phyloP scores from a whole-genome alignment of 2,329 filamentous ascomycete species.

The Paracamarosporium sp. region DNA sequence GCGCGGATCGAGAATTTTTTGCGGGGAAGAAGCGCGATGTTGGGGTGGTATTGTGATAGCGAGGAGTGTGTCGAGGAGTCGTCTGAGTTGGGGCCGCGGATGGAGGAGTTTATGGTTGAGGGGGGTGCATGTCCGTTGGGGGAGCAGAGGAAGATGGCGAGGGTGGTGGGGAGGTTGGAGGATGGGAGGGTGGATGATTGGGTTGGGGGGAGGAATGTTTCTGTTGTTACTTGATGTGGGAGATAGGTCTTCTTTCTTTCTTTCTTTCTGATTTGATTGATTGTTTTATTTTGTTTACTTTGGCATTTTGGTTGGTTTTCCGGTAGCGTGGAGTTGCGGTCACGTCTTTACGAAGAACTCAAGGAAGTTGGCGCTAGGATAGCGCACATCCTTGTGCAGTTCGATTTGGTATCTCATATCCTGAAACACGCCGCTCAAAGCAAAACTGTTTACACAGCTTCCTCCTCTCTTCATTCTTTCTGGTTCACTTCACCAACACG shows the following conservation, averaged over 20 bases:
- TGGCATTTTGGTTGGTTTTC: no score
- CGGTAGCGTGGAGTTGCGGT: no score
- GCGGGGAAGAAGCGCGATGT: background rate
- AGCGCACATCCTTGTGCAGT: no score
- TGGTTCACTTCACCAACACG: background rate
- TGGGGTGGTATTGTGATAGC: slow-evolving; percentile 1
- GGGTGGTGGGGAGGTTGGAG: background rate
- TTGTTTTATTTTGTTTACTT: no score
- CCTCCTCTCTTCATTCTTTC: background rate
- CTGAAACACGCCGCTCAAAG: no score
- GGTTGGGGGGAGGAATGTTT: background rate
- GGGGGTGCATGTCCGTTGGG: background rate
- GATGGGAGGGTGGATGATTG: background rate
- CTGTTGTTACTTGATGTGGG: background rate
- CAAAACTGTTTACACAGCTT: no score
- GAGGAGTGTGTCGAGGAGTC: background rate
- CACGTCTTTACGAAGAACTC: no score
- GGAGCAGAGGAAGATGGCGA: background rate
- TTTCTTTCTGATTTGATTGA: no score
- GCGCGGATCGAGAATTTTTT: background rate
- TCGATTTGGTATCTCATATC: no score
- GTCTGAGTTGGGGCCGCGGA: background rate
- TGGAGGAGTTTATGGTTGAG: background rate
- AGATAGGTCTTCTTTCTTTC: background rate
- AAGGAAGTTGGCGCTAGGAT: no score